A percentile compares a stretch with the other conserved stretches of the same genome.
Conservation (phyloP, 2,329 filamentous ascomycete genomes). For the Monilinia aucupariae region DNA sequence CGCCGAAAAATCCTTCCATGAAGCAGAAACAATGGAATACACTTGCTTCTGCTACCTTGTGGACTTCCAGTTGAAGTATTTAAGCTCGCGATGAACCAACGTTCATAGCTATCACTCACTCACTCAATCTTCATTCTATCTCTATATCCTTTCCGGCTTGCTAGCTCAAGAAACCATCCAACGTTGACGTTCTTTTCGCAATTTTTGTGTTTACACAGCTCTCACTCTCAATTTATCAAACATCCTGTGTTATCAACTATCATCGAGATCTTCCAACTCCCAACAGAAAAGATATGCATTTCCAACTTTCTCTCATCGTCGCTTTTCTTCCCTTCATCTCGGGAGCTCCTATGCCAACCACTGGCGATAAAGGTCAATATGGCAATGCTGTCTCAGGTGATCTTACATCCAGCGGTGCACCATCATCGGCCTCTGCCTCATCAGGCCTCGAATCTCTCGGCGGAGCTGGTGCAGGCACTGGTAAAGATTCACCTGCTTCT, state of each 20-base stretch:
- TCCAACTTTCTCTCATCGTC: not conserved
- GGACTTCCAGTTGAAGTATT: not conserved
- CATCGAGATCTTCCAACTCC: rapidly evolving
- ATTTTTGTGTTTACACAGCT: not conserved
- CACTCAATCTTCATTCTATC: not conserved
- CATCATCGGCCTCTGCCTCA: not conserved
- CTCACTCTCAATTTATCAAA: no score
- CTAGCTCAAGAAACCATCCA: not conserved
- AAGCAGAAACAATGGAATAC: not conserved
- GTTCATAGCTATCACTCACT: not conserved
- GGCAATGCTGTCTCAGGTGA: not conserved
- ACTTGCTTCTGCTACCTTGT: not conserved
- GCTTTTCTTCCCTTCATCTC: not conserved
- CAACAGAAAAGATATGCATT: not conserved
- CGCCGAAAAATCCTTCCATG: not conserved
- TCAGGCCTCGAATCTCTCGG: not conserved
- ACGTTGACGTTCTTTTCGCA: not conserved
- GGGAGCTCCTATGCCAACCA: not conserved
- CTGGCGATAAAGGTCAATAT: not conserved
- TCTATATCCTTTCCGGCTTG: not conserved
- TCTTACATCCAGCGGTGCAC: not conserved
- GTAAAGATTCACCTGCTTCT: not conserved
- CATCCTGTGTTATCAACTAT: not conserved
- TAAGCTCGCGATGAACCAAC: not conserved
- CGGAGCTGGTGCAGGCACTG: not conserved